These are phyloP conservation scores for Pseudofabraea citricarpa DNA, from an alignment of 2,329 filamentous ascomycete species.

Conservation along the genomic window DNA sequence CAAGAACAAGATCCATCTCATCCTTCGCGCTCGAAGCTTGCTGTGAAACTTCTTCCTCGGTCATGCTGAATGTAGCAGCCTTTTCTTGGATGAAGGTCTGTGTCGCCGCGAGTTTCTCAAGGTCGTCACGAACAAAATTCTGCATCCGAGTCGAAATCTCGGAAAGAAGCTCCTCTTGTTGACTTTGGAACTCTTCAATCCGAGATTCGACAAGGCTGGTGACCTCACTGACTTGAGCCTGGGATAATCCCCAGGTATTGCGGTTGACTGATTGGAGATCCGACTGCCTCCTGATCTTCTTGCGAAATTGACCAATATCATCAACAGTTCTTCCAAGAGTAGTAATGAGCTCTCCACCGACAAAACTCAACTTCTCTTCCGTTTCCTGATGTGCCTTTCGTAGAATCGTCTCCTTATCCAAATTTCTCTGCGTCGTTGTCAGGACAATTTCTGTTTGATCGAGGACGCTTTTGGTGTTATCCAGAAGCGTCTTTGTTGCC, in stretches of 20 bases:
- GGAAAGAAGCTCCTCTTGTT: slow-evolving; percentile 68
- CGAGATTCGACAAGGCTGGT: slow-evolving; percentile 73
- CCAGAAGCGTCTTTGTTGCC: slow-evolving; percentile 63
- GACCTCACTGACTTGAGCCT: slow-evolving; percentile 69
- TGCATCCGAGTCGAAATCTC: slow-evolving; percentile 69
- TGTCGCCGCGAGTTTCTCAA: slow-evolving; percentile 65
- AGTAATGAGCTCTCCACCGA: slow-evolving; percentile 72
- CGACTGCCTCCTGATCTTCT: slow-evolving; percentile 81
- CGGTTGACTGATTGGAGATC: slow-evolving; percentile 79
- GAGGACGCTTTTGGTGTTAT: slow-evolving; percentile 75
- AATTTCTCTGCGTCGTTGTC: slow-evolving; percentile 65
- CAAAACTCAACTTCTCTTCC: slow-evolving; percentile 67
- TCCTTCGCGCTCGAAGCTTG: slow-evolving; percentile 68
- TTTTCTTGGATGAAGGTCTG: slow-evolving; percentile 68
- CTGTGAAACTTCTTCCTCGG: slow-evolving; percentile 62
- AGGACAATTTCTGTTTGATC: slow-evolving; percentile 86
- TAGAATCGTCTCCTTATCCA: slow-evolving; percentile 75
- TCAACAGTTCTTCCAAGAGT: slow-evolving; percentile 73
- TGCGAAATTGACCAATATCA: slow-evolving; percentile 77
- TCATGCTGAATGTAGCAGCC: slow-evolving; percentile 60
- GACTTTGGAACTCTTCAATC: slow-evolving; percentile 65
- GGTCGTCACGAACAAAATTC: slow-evolving; percentile 69
- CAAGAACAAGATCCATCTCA: slow-evolving; percentile 85
- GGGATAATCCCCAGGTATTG: slow-evolving; percentile 71
- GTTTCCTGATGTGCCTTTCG: slow-evolving; percentile 83